phyloP scores from a whole-genome alignment of 768 basidiomycete genomes.

The Cantharellus anzutake region DNA sequence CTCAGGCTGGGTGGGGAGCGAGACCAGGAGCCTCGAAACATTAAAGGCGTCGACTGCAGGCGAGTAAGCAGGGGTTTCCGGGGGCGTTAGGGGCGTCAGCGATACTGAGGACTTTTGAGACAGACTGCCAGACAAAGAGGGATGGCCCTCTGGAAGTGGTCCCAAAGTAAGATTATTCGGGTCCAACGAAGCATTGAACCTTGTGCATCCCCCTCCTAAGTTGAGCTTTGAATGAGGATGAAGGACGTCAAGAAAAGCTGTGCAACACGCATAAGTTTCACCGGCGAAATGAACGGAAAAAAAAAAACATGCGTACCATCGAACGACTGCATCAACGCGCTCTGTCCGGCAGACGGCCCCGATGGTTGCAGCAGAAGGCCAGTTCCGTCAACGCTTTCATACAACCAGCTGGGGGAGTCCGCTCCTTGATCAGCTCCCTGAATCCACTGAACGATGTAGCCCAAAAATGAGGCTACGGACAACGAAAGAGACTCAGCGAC shows the following conservation, averaged over 20 bases:
- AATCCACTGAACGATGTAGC: conserved; percentile 36
- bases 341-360: conserved; percentile 91
- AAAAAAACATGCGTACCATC: conserved; percentile 19
- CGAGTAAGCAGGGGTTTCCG: neutral
- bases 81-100: neutral
- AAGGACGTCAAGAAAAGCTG: conserved; percentile 45
- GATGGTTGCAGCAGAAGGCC: conserved; percentile 2
- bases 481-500: neutral
- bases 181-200: neutral
- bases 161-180: neutral
- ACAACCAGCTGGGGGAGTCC: conserved; percentile 7
- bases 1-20: neutral
- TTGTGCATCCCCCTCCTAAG: neutral
- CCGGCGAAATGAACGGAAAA: neutral
- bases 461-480: neutral
- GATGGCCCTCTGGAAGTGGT: neutral
- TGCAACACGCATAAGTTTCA: neutral
- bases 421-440: conserved; percentile 36
- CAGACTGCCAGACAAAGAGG: neutral
- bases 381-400: conserved; percentile 7
- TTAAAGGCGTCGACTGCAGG: neutral
- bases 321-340: conserved; percentile 65
- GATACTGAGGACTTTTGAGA: neutral
- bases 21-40: neutral
- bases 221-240: conserved; percentile 14